Conservation (phyloP, 805 yeast genomes). For the Kregervanrija delftensis region DNA sequence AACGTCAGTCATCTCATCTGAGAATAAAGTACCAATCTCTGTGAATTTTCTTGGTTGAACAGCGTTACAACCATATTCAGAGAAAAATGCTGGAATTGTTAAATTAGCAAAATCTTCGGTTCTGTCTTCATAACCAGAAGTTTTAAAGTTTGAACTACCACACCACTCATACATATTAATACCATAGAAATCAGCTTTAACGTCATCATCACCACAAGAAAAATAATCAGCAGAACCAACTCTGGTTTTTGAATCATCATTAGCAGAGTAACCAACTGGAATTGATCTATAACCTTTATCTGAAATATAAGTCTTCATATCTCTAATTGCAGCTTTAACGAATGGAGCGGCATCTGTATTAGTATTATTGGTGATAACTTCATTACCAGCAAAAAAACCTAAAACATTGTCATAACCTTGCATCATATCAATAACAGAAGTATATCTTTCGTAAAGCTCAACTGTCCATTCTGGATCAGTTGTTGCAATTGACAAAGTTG, state of each 20-base stretch:
- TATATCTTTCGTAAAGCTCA: conserved; percentile 60
- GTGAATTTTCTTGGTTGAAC: conserved; percentile 65
- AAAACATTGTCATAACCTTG: conserved; percentile 63
- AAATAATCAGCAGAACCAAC: conserved; percentile 66
- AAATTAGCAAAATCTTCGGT: conserved; percentile 58
- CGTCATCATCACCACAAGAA: conserved; percentile 62
- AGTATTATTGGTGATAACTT: conserved; percentile 60
- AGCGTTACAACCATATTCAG: conserved; percentile 77
- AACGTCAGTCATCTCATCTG: conserved; percentile 66
- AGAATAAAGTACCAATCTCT: conserved; percentile 61
- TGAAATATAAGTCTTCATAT: conserved; percentile 59
- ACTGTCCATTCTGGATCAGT: conserved; percentile 55
- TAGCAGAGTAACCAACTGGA: conserved; percentile 80
- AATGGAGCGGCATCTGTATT: conserved; percentile 74
- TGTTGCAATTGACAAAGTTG: conserved; percentile 57
- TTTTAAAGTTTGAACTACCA: conserved; percentile 50
- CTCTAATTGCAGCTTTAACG: conserved; percentile 81
- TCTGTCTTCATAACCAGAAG: conserved; percentile 62
- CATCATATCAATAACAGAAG: conserved; percentile 61
- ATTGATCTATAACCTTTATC: conserved; percentile 56
- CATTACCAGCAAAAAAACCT: conserved; percentile 85
- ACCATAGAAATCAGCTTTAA: conserved; percentile 75
- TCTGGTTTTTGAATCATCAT: conserved; percentile 66
- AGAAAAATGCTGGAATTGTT: conserved; percentile 69
- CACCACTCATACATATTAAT: conserved; percentile 90